Evolutionary conservation across 2,329 filamentous ascomycete species (phyloP).

Genomic region (Penicillium sclerotigenum): DNA sequence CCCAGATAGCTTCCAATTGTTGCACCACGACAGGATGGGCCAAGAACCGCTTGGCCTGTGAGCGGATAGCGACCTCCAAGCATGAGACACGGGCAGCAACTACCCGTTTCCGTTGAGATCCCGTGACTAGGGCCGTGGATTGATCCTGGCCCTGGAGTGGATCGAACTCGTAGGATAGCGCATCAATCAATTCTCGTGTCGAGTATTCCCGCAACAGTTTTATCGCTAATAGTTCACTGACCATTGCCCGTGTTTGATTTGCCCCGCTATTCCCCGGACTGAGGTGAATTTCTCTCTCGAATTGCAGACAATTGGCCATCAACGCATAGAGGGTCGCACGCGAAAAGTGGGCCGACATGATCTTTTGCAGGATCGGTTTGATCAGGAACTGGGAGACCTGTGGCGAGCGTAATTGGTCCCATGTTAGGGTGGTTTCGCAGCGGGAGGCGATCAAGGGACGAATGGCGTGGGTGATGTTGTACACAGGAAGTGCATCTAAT

Average conservation of each 20-base stretch:
- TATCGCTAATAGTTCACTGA: slow-evolving; percentile 87
- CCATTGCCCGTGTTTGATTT: slow-evolving; percentile 77
- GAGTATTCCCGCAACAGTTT: slow-evolving; percentile 86
- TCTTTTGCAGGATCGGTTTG: slow-evolving; percentile 91
- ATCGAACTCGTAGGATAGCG: slow-evolving; percentile 90
- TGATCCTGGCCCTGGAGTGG: slow-evolving; percentile 76
- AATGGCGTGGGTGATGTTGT: slow-evolving; percentile 85
- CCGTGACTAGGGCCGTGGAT: slow-evolving; percentile 33
- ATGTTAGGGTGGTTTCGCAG: slow-evolving; percentile 87
- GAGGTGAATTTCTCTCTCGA: slow-evolving; percentile 78
- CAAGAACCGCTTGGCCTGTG: slow-evolving; percentile 87
- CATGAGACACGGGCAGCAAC: slow-evolving; percentile 78
- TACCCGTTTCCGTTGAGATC: slow-evolving; percentile 46
- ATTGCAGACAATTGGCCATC: slow-evolving; percentile 91
- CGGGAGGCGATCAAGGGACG: slow-evolving; percentile 77
- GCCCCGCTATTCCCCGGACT: slow-evolving; percentile 81
- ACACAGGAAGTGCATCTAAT: slow-evolving; percentile 79
- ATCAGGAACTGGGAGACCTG: slow-evolving; percentile 94
- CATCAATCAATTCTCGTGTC: slow-evolving; percentile 87
- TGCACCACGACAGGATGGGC: slow-evolving; percentile 89
- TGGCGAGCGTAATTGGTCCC: slow-evolving; percentile 93
- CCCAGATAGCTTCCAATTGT: slow-evolving; percentile 96
- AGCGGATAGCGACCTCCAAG: slow-evolving; percentile 87
- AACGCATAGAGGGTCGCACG: slow-evolving; percentile 83
- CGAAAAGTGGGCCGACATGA: slow-evolving; percentile 77